phyloP scores from a whole-genome alignment of 352 stramenopile genomes.

The Phytopythium sindhum region DNA sequence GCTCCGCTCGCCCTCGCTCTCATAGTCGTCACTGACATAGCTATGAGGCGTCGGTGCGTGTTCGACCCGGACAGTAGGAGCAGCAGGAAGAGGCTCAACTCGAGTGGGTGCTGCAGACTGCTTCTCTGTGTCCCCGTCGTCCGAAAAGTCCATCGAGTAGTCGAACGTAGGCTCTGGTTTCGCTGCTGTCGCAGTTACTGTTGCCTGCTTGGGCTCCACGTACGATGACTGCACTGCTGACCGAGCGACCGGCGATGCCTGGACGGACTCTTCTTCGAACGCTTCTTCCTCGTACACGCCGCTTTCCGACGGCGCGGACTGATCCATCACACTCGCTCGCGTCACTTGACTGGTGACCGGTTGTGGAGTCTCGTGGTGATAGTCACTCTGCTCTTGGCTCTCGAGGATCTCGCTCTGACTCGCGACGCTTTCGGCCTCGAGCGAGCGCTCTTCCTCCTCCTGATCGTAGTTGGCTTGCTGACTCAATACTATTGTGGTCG shows the following conservation, averaged over 20 bases:
- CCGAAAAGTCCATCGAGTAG: conserved; percentile 76
- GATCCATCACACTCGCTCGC: background rate
- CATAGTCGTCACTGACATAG: conserved; percentile 5
- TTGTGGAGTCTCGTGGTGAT: background rate
- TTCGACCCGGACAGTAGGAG: background rate
- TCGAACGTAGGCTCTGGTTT: conserved; percentile 40
- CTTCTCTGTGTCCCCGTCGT: conserved; percentile 26
- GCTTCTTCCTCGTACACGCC: conserved; percentile 40
- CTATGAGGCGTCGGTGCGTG: too few relatives aligned
- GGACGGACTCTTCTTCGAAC: conserved; percentile 46
- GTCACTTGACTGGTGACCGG: background rate
- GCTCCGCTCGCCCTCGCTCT: conserved; percentile 22
- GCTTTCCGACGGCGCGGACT: conserved; percentile 5
- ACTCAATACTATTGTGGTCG: background rate
- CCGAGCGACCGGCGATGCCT: background rate
- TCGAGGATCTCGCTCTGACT: conserved; percentile 32
- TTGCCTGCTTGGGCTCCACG: background rate
- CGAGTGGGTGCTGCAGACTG: background rate
- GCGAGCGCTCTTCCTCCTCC: conserved; percentile 14
- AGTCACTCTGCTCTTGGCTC: conserved; percentile 10
- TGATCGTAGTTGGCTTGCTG: background rate
- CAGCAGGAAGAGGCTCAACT: background rate
- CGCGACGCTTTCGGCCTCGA: conserved; percentile 25
- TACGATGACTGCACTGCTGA: background rate
- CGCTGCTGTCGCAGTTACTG: background rate